Evolutionary conservation across 345 rosid genomes (phyloP).

Genomic region (Cardamine resedifolia): DNA sequence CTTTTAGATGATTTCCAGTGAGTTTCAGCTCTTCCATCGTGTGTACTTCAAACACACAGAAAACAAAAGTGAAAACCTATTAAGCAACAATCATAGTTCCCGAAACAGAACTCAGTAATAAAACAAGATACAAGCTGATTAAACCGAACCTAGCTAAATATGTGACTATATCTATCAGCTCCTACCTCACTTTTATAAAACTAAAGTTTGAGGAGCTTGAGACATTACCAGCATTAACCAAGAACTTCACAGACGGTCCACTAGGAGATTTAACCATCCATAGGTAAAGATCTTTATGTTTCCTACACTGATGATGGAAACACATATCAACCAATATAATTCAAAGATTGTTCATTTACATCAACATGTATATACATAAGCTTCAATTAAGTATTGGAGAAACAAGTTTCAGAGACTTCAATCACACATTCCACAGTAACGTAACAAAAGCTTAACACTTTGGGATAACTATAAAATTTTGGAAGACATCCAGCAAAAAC

Average conservation of each 20-base stretch:
- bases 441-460: not conserved
- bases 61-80: constrained; percentile 14
- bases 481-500: too few species aligned
- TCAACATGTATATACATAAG: not conserved
- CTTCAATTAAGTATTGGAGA: not conserved
- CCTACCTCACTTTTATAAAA: not conserved
- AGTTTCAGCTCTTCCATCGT: constrained; percentile 97
- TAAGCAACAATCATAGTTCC: not conserved
- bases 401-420: not conserved
- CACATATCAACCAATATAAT: not conserved
- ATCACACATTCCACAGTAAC: not conserved
- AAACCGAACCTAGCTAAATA: not conserved
- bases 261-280: constrained; percentile 81
- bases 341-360: not conserved
- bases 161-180: not conserved
- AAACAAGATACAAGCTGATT: not conserved
- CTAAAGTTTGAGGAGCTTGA: not conserved
- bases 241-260: constrained; percentile 95
- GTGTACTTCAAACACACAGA: constrained; percentile 52
- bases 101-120: not conserved
- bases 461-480: too few species aligned
- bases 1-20: constrained; percentile 91
- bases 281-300: constrained; percentile 80
- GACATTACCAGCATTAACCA: constrained; percentile 89
- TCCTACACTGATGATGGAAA: constrained; percentile 68